Evolutionary conservation across 2,329 filamentous ascomycete genomes (phyloP), one percentile per base, ranked within the genome.

Genomic region (Biscogniauxia mediterranea): DNA sequence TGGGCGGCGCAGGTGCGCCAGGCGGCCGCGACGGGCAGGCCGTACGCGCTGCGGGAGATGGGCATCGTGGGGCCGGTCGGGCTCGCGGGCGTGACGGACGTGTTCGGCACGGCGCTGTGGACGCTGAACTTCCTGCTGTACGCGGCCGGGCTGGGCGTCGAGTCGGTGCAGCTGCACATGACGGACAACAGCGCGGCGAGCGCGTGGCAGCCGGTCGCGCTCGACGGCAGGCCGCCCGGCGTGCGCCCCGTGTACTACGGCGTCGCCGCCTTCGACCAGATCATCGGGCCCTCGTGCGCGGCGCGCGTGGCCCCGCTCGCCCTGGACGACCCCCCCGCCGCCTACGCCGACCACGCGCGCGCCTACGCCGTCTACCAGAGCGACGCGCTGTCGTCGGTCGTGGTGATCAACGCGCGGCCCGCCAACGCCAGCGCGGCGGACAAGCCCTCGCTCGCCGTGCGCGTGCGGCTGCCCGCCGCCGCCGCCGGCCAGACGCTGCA

Each of bases 111-210:
- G n/a, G 74, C 80, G 17, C 73, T 83, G 17, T 83, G 81, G 80
- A 79, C 78, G 9, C 74, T 83, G 56, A 83, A 83, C 71, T 83
- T 83, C 71, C 77, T 82, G 63, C 73, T 81, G 15, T 83, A 82
- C 69, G 73, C 77, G 3, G 79, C 81, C 7, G 77, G 76, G 5
- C 74, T 81, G 50, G 80, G 79, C 62, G 77, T 83, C 56, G 71
- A 75, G 0, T 78, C 78, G 8, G 79, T 83, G 2, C 76, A 81
- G 63, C 78, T 83, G 75, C 81, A 83, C 74, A 82, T 83, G 80
- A 83, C 81, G 9, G 80, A 81, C 69, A 81, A 81, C 69, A 81
- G 80, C 62, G 79, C 79, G 65, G 79, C 80, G 6, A 77, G 77
- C 59, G 79, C 81, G 1, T 83, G 81, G 81, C 77, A 80, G 63